Base-by-base conservation (phyloP, 1,139 yeast species). In the Saccharomyces hybrid region DNA sequence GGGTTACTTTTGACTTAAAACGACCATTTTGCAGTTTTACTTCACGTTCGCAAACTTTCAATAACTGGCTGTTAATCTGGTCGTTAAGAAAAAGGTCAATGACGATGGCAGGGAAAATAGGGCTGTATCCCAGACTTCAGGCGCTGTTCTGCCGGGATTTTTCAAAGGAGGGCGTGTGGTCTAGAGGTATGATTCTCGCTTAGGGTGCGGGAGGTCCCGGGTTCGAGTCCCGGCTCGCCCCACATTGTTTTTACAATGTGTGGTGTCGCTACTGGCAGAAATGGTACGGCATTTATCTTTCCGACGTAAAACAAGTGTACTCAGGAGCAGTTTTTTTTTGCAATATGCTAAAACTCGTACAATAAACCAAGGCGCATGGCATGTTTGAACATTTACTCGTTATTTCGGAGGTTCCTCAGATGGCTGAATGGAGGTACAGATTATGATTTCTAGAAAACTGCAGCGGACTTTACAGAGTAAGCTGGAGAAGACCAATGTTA, bases 201-300 rank as follows among this genome's bases (percentile, higher is more conserved):
- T 66, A 65, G 71, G 71, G 71, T 68, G 72, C 72, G 71, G 70
- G 70, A 67, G 71, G 70, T 68, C 72, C 72, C 71, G 71, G 71
- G 71, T 68, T 69, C 71, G 71, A 69, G 65, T 68, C 71, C 71
- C 71, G 71, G 71, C 70, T 65, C 68, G 69, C 69, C 71, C 70
- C 70, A 23, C 23, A 23, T 23, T 23, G 23, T 23, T 23, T 23
- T 23, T 23, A 23, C 23, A 23, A 23, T 23, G 23, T 23, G 23
- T 23, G 23, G 23, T 23, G 23, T 23, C 23, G 23, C 23, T 23
- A 23, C 23, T 23, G 23, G 23, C 23, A 23, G 23, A 23, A 23
- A 23, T 23, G 23, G 23, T 23, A 23, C 23, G 23, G 23, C 23
- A 23, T 23, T 23, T 23, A 23, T 23, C 23, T 23, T 23, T 11